A percentile compares a stretch with the other conserved stretches of the same genome.
These are phyloP conservation scores for Leccinum disarticulatum DNA, from an alignment of 768 basidiomycete species.

Conservation along the genomic window DNA sequence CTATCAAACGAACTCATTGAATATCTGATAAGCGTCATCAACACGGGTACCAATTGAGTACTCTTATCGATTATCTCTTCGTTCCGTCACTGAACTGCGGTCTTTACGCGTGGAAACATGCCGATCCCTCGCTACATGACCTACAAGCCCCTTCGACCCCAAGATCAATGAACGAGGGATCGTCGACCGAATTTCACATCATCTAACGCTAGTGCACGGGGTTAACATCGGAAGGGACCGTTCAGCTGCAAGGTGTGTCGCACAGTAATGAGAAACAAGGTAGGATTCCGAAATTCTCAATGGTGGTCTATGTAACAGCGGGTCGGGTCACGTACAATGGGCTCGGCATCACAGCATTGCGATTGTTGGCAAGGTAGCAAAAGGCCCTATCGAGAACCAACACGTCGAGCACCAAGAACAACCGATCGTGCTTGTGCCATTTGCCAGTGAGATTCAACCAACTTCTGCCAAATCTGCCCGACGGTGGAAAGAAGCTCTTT, in stretches of 20 bases:
- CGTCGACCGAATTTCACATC: constrained; percentile 9
- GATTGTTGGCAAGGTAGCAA: not conserved
- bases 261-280: not conserved
- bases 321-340: not conserved
- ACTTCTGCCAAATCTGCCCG: not conserved
- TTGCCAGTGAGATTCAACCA: not conserved
- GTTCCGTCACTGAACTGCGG: not conserved
- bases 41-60: not conserved
- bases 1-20: not conserved
- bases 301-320: not conserved
- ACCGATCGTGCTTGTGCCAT: not conserved
- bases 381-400: not conserved
- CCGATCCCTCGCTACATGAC: not conserved
- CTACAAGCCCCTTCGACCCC: not conserved
- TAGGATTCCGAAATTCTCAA: not conserved
- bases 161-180: not conserved
- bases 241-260: not conserved
- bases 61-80: not conserved
- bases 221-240: not conserved
- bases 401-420: not conserved
- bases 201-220: not conserved
- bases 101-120: not conserved
- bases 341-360: not conserved
- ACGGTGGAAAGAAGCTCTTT: not conserved
- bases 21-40: not conserved